A percentile compares a stretch with the other conserved stretches of the same genome.
These are phyloP conservation scores for Geum urbanum DNA, from an alignment of 306 rosid genomes.

Conservation along the genomic window DNA sequence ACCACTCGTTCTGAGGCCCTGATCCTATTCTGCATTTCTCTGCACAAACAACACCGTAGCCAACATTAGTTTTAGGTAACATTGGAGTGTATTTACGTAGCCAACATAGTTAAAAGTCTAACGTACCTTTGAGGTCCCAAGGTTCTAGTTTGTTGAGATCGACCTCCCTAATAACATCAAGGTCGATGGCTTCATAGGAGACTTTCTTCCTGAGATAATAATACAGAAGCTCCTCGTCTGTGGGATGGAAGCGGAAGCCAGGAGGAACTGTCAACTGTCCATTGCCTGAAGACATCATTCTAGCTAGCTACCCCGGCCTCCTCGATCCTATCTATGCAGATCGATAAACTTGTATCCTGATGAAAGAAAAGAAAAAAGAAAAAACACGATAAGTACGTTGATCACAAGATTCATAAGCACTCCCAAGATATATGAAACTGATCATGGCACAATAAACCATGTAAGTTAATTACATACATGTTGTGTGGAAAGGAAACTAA, in stretches of 20 bases:
- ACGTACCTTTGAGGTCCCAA: constrained; percentile 94
- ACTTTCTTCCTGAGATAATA: constrained; percentile 93
- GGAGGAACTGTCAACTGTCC: constrained; percentile 91
- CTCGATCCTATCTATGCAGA: neutral
- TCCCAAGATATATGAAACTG: neutral
- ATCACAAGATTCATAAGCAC: too few relatives aligned
- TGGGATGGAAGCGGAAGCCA: constrained; percentile 91
- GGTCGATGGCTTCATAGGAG: constrained; percentile 89
- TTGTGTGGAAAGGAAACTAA: neutral
- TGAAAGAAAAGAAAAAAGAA: constrained; percentile 3
- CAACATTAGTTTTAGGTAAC: neutral
- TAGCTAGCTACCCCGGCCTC: constrained; percentile 1
- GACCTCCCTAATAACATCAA: constrained; percentile 86
- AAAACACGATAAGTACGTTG: too few relatives aligned
- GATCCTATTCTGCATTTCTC: constrained; percentile 92
- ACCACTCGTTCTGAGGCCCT: constrained; percentile 96
- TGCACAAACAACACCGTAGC: constrained; percentile 19
- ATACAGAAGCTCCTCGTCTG: constrained; percentile 97
- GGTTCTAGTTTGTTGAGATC: constrained; percentile 97
- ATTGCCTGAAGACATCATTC: constrained; percentile 58
- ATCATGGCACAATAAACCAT: neutral
- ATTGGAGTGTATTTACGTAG: neutral
- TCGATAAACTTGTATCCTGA: neutral
- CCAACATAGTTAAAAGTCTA: too few relatives aligned
- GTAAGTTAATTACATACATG: neutral